Percentiles rank a stretch among this genome's conserved stretches.
These are phyloP conservation scores for Candolleomyces aberdarensis DNA, from an alignment of 768 basidiomycete species.

Conservation along the genomic window DNA sequence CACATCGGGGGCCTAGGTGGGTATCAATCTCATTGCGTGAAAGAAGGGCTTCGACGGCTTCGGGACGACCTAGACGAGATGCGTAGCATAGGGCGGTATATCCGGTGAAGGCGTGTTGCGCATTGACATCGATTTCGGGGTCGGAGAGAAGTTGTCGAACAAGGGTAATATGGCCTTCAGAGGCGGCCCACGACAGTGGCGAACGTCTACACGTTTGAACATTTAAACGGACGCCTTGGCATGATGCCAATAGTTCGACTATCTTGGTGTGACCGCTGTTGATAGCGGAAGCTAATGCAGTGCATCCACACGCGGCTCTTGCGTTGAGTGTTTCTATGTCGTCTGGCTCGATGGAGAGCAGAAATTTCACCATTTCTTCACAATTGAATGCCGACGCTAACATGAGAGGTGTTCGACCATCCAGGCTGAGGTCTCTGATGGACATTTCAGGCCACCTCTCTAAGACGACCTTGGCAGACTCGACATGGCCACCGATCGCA, in stretches of 20 bases:
- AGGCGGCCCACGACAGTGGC: neutral
- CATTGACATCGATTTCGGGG: neutral
- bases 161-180: neutral
- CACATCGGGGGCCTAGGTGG: neutral
- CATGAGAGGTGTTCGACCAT: neutral
- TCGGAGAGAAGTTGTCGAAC: neutral
- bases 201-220: neutral
- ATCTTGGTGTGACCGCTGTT: neutral
- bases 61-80: neutral
- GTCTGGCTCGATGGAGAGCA: neutral
- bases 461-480: neutral
- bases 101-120: neutral
- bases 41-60: neutral
- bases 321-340: neutral
- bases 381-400: neutral
- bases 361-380: neutral
- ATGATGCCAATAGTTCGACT: neutral
- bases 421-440: neutral
- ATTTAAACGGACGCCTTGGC: neutral
- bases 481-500: neutral
- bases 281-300: neutral
- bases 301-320: neutral
- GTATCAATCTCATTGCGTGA: neutral
- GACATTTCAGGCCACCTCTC: neutral
- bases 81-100: neutral